Conservation (phyloP, 2,329 filamentous ascomycete genomes). For the Botrytis fragariae region DNA sequence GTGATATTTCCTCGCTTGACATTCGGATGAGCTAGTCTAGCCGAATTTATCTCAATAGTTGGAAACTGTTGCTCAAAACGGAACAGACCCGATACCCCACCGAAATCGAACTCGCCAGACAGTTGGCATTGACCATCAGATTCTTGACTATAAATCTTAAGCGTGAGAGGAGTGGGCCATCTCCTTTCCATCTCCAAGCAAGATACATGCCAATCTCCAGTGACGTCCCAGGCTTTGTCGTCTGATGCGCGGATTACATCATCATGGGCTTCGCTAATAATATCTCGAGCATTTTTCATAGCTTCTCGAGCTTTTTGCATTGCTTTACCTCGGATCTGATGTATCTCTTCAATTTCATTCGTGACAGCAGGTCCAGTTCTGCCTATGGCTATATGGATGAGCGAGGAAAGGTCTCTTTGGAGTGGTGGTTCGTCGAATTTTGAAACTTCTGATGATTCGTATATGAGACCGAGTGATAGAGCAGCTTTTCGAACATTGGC, state of each 20-base stretch:
- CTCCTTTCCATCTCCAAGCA: not conserved
- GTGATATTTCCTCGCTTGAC: not conserved
- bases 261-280: not conserved
- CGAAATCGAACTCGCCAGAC: not conserved
- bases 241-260: not conserved
- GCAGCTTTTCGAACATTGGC: not conserved
- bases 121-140: not conserved
- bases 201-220: constrained; percentile 4
- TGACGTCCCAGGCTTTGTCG: not conserved
- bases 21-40: not conserved
- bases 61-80: not conserved
- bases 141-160: not conserved
- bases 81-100: not conserved
- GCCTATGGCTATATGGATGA: not conserved
- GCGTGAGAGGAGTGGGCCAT: not conserved
- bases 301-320: not conserved
- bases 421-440: not conserved
- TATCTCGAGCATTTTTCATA: not conserved
- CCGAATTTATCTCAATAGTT: too few species aligned
- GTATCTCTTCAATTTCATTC: too few species aligned
- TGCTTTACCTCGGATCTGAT: not conserved
- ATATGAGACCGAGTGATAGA: not conserved
- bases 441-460: too few species aligned
- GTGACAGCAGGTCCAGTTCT: not conserved
- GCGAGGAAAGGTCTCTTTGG: not conserved